Base-by-base conservation (phyloP, 371 early-diverging fungal species). In the Funneliformis caledonium region DNA sequence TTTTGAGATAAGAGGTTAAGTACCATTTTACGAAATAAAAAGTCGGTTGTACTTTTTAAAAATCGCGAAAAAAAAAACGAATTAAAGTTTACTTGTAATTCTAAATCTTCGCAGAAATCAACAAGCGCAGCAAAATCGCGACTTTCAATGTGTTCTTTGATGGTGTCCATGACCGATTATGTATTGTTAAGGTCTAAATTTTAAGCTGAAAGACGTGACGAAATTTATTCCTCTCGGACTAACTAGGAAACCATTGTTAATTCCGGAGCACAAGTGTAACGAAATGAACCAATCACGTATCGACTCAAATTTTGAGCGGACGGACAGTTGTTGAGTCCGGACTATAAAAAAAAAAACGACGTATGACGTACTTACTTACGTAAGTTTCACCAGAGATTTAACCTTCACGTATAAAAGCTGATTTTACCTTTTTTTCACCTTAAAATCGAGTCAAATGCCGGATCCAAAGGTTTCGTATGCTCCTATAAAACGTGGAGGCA, bases 51-150 rank as follows among this genome's bases (percentile, higher is more conserved):
- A 33, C 7, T 64, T 16, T 26, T 64, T 26, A 14, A 6, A 19
- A 4, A 43, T 16, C 12, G 5, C 72, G 14, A 50, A 50, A 43
- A n/a, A 45, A 9, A 43, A 10, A 64, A 61, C 19, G 22, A 45
- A n/a, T 22, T 43, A 14, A 48, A 31, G 14, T 31, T 37, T 78
- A 78, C 78, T 67, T 78, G 42, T 19, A 67, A 61, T 9, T 78
- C 78, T 37, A 78, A 68, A 33, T 78, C 78, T 67, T 78, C 78
- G 31, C 78, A 78, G 52, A 67, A 65, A 42, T 64, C 42, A 47
- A 78, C 68, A 52, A 78, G 78, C 11, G 26, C 61, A n/a, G 47
- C 31, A 37, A 50, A 64, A 48, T 78, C 68, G 14, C 37, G 37
- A 67, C n/a, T 31, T 16, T 45, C 78, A 65, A 78, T 64, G 19